phyloP scores from a whole-genome alignment of 148 eudicot species.

The Dianthus caryophyllus region DNA sequence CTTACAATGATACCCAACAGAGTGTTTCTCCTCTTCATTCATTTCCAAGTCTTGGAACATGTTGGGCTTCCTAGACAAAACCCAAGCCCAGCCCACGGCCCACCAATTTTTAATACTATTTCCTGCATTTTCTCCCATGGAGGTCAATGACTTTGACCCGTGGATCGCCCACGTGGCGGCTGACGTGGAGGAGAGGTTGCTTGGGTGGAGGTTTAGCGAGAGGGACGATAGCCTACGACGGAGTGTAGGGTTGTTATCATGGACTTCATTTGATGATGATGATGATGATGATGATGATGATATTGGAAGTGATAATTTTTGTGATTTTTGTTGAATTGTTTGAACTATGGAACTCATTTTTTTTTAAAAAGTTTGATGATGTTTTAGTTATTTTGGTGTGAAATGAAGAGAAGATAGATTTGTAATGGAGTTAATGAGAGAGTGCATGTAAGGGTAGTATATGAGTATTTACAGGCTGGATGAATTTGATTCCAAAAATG shows the following conservation, averaged over 20 bases:
- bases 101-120: conserved; percentile 65
- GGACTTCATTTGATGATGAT: neutral
- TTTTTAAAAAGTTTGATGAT: no score
- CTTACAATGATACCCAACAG: conserved; percentile 45
- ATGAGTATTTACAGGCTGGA: conserved; percentile 18
- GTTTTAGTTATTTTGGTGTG: neutral
- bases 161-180: conserved; percentile 38
- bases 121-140: conserved; percentile 44
- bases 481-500: neutral
- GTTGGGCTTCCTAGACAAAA: conserved; percentile 55
- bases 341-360: conserved; percentile 39
- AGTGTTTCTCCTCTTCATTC: conserved; percentile 64
- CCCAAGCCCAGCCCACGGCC: conserved; percentile 66
- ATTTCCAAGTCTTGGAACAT: conserved; percentile 76
- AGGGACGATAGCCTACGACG: conserved; percentile 56
- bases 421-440: neutral
- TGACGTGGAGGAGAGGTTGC: conserved; percentile 22
- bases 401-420: conserved; percentile 5
- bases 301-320: conserved; percentile 34
- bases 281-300: conserved; percentile 31
- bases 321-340: conserved; percentile 29
- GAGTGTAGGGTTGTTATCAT: conserved; percentile 16
- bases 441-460: neutral
- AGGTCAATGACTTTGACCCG: conserved; percentile 53
- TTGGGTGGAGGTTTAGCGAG: conserved; percentile 43